Conservation (phyloP, 257 asterid species). For the Schizonepeta tenuifolia region DNA sequence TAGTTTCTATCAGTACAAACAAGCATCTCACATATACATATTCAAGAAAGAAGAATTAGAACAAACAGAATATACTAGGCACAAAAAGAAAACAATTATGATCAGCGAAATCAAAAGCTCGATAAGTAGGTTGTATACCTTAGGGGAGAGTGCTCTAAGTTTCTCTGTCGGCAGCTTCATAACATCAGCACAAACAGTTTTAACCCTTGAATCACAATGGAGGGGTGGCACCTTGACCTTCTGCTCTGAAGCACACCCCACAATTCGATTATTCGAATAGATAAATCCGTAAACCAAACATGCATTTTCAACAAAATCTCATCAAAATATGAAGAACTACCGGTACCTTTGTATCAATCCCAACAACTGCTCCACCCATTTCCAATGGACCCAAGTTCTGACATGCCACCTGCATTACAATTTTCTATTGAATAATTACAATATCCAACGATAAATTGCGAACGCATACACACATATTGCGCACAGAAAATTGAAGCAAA, state of each 20-base stretch:
- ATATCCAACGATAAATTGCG: not conserved
- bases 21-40: not conserved
- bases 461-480: not conserved
- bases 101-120: slow-evolving; percentile 1
- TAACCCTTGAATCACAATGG: slow-evolving; percentile 84
- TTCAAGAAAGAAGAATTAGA: not conserved
- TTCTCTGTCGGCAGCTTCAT: slow-evolving; percentile 59
- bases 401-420: slow-evolving; percentile 70
- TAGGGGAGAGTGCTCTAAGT: slow-evolving; percentile 69
- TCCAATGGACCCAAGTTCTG: slow-evolving; percentile 73
- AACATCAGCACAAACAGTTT: slow-evolving; percentile 77
- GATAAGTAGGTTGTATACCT: slow-evolving; percentile 43
- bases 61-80: not conserved
- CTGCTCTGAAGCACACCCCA: slow-evolving; percentile 64
- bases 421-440: not conserved
- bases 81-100: not conserved
- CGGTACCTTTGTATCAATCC: slow-evolving; percentile 79
- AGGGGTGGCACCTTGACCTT: slow-evolving; percentile 84
- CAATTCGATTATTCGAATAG: not conserved
- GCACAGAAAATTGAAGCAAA: not conserved
- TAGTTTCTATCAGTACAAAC: not conserved
- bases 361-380: slow-evolving; percentile 79
- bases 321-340: slow-evolving; percentile 33
- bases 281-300: not conserved
- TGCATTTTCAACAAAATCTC: not conserved